Evolutionary conservation across 2,329 filamentous ascomycete genomes (phyloP).

Genomic region (Aspergillus flavus): DNA sequence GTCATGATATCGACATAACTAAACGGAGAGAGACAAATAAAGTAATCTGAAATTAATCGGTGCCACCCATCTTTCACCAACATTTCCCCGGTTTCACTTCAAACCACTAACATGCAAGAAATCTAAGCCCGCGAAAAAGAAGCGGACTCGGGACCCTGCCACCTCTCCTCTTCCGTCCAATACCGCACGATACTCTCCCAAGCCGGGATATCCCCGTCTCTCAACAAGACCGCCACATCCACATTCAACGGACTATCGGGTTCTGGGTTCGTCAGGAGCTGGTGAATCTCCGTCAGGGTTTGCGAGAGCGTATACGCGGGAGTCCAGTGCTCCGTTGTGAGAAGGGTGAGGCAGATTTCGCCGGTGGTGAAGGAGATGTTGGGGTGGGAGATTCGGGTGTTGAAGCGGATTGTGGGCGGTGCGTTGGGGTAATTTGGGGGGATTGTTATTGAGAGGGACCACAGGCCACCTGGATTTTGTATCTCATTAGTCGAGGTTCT

Average conservation of each 20-base stretch:
- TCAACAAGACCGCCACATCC: conserved; percentile 50
- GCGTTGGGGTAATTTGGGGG: conserved; percentile 76
- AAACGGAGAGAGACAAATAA: neutral
- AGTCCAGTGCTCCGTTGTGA: conserved; percentile 74
- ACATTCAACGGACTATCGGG: conserved; percentile 53
- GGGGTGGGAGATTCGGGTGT: conserved; percentile 82
- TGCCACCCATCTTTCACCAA: neutral
- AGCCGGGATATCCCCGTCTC: conserved; percentile 47
- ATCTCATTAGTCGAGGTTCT: neutral
- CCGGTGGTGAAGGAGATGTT: conserved; percentile 76
- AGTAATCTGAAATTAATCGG: neutral
- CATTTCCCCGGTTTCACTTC: too few species aligned
- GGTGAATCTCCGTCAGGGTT: conserved; percentile 51
- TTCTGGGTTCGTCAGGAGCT: conserved; percentile 48
- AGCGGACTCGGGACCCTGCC: conserved; percentile 23
- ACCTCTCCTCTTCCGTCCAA: conserved; percentile 51
- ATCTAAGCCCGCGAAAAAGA: neutral
- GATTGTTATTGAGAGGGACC: conserved; percentile 77
- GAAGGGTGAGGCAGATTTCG: conserved; percentile 90
- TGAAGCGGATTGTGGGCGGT: conserved; percentile 77
- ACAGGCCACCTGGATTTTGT: conserved; percentile 64
- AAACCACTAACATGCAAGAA: neutral
- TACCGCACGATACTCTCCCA: conserved; percentile 52
- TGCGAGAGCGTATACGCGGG: conserved; percentile 74
- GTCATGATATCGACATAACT: neutral